Evolutionary conservation across 2,329 filamentous ascomycete species (phyloP).

Genomic region (Fusarium goolgardi): DNA sequence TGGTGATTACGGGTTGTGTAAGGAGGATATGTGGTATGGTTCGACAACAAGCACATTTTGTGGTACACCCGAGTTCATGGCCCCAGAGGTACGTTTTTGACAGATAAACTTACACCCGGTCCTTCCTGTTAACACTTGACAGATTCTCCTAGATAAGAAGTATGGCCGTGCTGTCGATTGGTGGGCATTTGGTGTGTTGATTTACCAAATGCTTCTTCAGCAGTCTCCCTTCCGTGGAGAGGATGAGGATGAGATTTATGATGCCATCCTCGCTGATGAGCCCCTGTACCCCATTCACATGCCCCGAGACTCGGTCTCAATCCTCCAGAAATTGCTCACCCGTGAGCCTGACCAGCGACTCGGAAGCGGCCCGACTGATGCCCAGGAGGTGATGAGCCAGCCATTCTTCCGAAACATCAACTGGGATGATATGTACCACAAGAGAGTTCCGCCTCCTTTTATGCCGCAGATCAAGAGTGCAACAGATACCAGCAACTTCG

Average conservation of each 20-base stretch:
- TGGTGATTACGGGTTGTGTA: slow-evolving; percentile 97
- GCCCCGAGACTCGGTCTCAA: slow-evolving; percentile 97
- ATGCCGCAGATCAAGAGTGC: slow-evolving; percentile 88
- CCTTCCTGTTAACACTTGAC: slow-evolving; percentile 48
- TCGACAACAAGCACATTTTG: slow-evolving; percentile 98
- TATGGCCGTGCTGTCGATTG: slow-evolving; percentile 97
- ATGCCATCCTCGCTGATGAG: slow-evolving; percentile 96
- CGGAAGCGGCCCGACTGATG: slow-evolving; percentile 94
- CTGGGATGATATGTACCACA: slow-evolving; percentile 99
- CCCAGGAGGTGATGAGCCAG: slow-evolving; percentile 98
- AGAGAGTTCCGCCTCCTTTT: slow-evolving; percentile 90
- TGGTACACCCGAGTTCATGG: slow-evolving; percentile 99
- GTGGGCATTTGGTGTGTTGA: slow-evolving; percentile 99
- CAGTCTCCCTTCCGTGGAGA: slow-evolving; percentile 99
- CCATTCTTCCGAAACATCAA: slow-evolving; percentile 98
- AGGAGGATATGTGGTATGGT: slow-evolving; percentile 99
- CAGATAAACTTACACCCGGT: background rate
- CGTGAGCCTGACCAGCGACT: slow-evolving; percentile 93
- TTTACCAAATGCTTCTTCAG: slow-evolving; percentile 99
- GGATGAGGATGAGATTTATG: slow-evolving; percentile 99
- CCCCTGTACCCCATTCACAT: slow-evolving; percentile 98
- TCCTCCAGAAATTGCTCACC: slow-evolving; percentile 95
- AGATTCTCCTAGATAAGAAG: slow-evolving; percentile 98
- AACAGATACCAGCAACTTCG: slow-evolving; percentile 99
- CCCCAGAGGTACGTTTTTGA: slow-evolving; percentile 78